Base-by-base conservation (phyloP, 768 basidiomycete genomes). In the Flagelloscypha sp. region DNA sequence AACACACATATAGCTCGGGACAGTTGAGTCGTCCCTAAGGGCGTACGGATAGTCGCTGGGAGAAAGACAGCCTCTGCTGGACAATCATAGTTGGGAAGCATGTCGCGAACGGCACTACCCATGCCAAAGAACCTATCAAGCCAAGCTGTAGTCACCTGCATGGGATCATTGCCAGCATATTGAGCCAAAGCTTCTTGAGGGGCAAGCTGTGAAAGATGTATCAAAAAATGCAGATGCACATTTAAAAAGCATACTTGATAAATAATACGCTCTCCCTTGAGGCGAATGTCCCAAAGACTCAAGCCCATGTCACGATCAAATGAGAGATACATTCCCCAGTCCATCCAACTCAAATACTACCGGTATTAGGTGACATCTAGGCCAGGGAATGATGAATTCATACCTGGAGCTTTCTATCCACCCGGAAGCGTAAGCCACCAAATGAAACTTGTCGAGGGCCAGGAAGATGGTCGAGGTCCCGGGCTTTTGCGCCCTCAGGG, bases 281-380 rank as follows among this genome's bases (percentile, higher is more conserved):
- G 74, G 4, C 66, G 58, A 31, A 79, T 62, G 46, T 79, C 70
- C 71, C 73, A 79, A 13, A 79, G 52, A 39, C 63, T 69, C 42
- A 77, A 43, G 10, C 76, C 79, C 76, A 80, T 79, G 47, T 81
- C 79, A 19, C 76, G 52, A 37, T 76, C 74, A 47, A 79, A 81
- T 33, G 73, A 69, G 20, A 79, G 58, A 42, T 70, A 79, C 52
- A 79, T 36, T 0, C 64, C 60, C 75, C 76, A 79, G 2, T 74
- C 74, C 73, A 81, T 73, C 79, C 79, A 82, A 29, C 64, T 72
- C n/a, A 81, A 53, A 42, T 71, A 78, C 43, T 73, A 63, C 28
- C 58, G 54, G n/a, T n/a, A n/a, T n/a, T n/a, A n/a, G n/a, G n/a
- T n/a, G n/a, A n/a, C n/a, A n/a, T n/a, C n/a, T n/a, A n/a, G n/a